Base-by-base conservation (phyloP, 2,329 filamentous ascomycete genomes). In the Rhytidhysteron rufulum region DNA sequence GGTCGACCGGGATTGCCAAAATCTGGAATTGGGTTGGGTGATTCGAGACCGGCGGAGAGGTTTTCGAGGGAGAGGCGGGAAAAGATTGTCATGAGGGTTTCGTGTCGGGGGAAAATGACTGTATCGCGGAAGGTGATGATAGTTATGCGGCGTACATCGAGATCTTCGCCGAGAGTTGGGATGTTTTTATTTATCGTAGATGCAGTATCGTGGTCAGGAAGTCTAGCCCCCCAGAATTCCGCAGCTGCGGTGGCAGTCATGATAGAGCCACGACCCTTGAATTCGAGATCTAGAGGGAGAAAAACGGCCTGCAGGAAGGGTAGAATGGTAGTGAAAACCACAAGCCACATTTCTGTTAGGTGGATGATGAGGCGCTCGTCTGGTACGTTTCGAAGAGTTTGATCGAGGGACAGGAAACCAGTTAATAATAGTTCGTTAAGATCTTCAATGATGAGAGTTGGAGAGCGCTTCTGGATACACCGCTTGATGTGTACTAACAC, bases 291-390 rank as follows among this genome's bases (percentile, higher is more conserved):
- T 1, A 98, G 71, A 0, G 90, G 93, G 2, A 98, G 71, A 59
- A 98, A 96, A 1, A 96, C 90, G 1, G 91, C 89, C 69, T 97
- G 91, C 54, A 98, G 83, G 58, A 95, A 97, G 0, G 93, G 93
- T 4, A 97, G 69, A 27, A 97, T 87, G 5, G 80, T 86, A 3
- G 88, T 91, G 56, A 96, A 96, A 0, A 93, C 90, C 34, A 93
- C 83, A 43, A 94, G 80, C 93, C 93, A 98, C 58, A 96, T 82
- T 60, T 95, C 88, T 2, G 96, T 91, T 1, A 98, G 74, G 41
- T 88, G 82, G 0, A 88, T 87, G 17, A 97, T 88, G n/a, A 97
- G 78, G 24, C 85, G 80, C 45, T 95, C 90, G 57, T 97, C 91
- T 0, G 88, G 77, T 1, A 88, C 82, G 33, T 80, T 80, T 36